Evolutionary conservation across 768 basidiomycete genomes (phyloP), one percentile per base, ranked within the genome.

Genomic region (Boletus speciosus): DNA sequence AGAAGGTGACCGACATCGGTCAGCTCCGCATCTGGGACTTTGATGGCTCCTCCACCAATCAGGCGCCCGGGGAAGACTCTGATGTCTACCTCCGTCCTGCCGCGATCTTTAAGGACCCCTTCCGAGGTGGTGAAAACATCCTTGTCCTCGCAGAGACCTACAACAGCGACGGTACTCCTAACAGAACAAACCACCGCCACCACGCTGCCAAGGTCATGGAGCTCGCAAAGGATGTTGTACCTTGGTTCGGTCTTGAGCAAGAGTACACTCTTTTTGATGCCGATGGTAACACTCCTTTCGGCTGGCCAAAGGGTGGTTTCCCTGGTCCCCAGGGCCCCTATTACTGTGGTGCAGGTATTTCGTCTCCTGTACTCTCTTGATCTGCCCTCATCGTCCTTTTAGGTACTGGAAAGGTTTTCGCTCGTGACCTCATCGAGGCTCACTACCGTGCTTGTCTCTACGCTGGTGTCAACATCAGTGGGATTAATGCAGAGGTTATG

Each of bases 401-500:
- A 94, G 93, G 93, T 58, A 89, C 96, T 55, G 95, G 96, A 74
- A 95, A 93, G 75, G 97, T 98, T 60, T 95, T 97, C 67, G 96
- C 92, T 59, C 93, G 97, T 75, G 97, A 99, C 76, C 83, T 98
- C 66, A 89, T 99, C 67, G 97, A 99, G 78, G 97, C 97, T 36
- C 97, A 99, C 78, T 98, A 98, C 78, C 92, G 94, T 60, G 91
- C 92, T 54, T 97, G 95, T 72, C 83, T 96, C 50, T 95, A 96
- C 70, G 76, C 94, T 52, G 95, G 94, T 62, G 82, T 99, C 76
- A 94, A 93, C 79, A 98, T 98, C 77, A 93, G 91, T 61, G 97
- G 97, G 69, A 98, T 99, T 78, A 99, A 98, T 72, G 96, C 96
- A 56, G 97, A 98, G 76, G 96, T 98, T 57, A 98, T 98, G 96